Base-by-base conservation (phyloP, 1,139 yeast species). In the Meyerozyma sp. region DNA sequence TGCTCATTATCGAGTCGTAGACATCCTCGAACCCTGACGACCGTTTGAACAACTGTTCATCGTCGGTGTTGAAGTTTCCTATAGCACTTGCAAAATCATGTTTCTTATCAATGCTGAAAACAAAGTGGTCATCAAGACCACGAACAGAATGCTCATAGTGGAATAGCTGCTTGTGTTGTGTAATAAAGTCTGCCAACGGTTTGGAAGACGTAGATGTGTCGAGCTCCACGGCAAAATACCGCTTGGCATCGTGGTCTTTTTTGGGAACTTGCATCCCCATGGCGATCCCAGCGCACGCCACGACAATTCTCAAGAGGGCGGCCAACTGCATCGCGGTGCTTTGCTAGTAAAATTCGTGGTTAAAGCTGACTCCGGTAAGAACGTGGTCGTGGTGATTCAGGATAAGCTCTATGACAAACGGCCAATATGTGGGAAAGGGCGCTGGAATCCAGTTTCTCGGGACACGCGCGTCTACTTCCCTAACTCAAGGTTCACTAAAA, bases 171-270 rank as follows among this genome's bases (percentile, higher is more conserved):
- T 75, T 68, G 57, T 74, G 66, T n/a, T 52, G 44, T 1, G 53
- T 34, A 5, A 69, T 61, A 49, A 75, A 72, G 14, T 55, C 56
- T 9, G 53, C 53, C 25, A 69, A 61, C 11, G 71, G 65, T 40
- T 49, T 46, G 41, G 49, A 58, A 32, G 63, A 53, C 9, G 28
- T 30, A 29, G 62, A 46, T 5, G 75, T 67, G 49, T 73, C 69
- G n/a, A 75, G 43, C 51, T 82, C 88, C 29, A 83, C 68, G 10
- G 83, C 72, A 50, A 82, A 81, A 61, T 84, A 84, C 49, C 77
- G 68, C 38, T 64, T 63, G 29, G 49, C 48, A 8, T 56, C 66
- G 52, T 66, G 73, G 56, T 78, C 77, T 49, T 74, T 59, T 7
- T 48, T 36, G 5, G 70, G 72, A 36, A 62, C 48, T 10, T 37